These are phyloP conservation scores for Fusarium veterinarium DNA, from an alignment of 2,329 filamentous ascomycete genomes.

Conservation along the genomic window DNA sequence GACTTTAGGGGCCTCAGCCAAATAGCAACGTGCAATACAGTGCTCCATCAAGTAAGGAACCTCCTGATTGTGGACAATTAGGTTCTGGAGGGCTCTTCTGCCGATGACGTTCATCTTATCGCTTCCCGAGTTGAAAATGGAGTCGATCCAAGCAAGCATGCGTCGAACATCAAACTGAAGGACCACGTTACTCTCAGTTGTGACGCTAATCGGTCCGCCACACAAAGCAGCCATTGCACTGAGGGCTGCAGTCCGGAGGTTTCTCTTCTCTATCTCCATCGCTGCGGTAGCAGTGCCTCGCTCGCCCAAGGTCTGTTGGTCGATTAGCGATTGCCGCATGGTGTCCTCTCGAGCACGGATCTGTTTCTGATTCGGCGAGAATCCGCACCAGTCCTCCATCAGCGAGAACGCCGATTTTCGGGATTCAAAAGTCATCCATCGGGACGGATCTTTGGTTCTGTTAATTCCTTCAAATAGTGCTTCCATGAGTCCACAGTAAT, in stretches of 20 bases:
- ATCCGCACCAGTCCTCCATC: constrained; percentile 99
- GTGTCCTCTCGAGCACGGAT: constrained; percentile 85
- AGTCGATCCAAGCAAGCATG: constrained; percentile 95
- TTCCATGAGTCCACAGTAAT: constrained; percentile 95
- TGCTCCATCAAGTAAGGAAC: constrained; percentile 87
- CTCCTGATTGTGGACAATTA: constrained; percentile 91
- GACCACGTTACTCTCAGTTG: constrained; percentile 86
- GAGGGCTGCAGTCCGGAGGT: constrained; percentile 87
- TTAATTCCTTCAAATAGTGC: constrained; percentile 93
- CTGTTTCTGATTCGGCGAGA: constrained; percentile 88
- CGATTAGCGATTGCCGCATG: constrained; percentile 86
- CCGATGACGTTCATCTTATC: constrained; percentile 94
- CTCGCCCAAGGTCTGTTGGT: constrained; percentile 81
- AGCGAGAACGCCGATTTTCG: constrained; percentile 94
- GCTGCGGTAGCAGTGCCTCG: constrained; percentile 84
- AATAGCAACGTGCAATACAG: constrained; percentile 91
- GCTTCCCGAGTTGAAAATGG: constrained; percentile 91
- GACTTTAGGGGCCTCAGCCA: constrained; percentile 82
- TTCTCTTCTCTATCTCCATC: constrained; percentile 97
- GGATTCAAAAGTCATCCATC: constrained; percentile 98
- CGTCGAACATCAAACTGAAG: constrained; percentile 92
- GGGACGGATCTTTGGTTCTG: constrained; percentile 81
- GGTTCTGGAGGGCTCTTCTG: constrained; percentile 85
- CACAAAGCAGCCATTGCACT: constrained; percentile 97
- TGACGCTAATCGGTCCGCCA: constrained; percentile 84